These are phyloP conservation scores for Tuber calosporum DNA, from an alignment of 495 filamentous ascomycete genomes.

Conservation along the genomic window DNA sequence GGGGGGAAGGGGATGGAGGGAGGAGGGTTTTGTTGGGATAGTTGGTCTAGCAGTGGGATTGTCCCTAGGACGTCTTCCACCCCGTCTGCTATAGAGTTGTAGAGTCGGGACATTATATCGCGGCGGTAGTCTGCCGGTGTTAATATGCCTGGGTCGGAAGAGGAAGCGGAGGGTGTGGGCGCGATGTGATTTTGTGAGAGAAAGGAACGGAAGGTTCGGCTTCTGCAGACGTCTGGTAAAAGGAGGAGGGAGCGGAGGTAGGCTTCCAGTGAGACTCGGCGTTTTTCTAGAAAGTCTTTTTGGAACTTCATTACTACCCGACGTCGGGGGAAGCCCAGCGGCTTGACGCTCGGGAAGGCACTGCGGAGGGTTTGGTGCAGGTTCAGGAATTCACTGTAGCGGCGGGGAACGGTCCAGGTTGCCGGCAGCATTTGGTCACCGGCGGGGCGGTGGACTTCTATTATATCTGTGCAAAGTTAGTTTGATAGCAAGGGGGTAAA, in stretches of 20 bases:
- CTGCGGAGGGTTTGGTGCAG: constrained; percentile 81
- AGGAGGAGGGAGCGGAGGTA: constrained; percentile 73
- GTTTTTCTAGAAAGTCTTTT: constrained; percentile 86
- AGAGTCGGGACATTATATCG: constrained; percentile 88
- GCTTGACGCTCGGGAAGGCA: constrained; percentile 75
- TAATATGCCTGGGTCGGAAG: constrained; percentile 11
- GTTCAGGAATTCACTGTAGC: constrained; percentile 96
- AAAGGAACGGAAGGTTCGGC: constrained; percentile 85
- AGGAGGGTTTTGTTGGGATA: constrained; percentile 48
- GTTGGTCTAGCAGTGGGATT: constrained; percentile 88
- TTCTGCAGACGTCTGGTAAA: constrained; percentile 87
- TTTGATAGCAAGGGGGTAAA: background rate
- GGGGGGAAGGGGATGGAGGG: constrained; percentile 7
- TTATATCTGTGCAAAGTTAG: constrained; percentile 50
- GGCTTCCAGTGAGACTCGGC: constrained; percentile 69
- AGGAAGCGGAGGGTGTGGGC: constrained; percentile 40
- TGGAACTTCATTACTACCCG: constrained; percentile 94
- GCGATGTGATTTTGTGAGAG: constrained; percentile 79
- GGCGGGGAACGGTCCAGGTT: constrained; percentile 67
- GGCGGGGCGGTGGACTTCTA: constrained; percentile 82
- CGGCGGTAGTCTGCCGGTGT: constrained; percentile 53
- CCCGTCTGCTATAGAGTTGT: constrained; percentile 91
- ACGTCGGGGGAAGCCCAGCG: constrained; percentile 83
- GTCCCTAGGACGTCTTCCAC: constrained; percentile 98
- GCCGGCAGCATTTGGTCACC: constrained; percentile 83